Percentiles rank a stretch among this genome's conserved stretches.
Conservation (phyloP, 176 grass and related monocot genomes). For the Pontederia crassipes region DNA sequence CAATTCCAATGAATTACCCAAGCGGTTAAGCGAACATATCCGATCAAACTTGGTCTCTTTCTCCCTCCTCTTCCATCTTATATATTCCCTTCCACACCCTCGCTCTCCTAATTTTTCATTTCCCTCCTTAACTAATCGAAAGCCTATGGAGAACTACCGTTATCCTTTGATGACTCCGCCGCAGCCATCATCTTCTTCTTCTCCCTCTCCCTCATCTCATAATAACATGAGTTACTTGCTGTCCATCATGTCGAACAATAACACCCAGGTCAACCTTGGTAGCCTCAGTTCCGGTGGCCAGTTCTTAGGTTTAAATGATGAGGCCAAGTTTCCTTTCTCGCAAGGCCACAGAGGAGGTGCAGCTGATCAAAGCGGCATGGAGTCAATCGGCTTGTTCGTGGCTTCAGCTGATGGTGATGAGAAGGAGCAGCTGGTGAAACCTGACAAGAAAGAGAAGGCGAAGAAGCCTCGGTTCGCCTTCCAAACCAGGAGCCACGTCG, state of each 20-base stretch:
- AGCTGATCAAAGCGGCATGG: no score
- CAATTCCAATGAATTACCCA: no score
- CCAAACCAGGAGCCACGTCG: slow-evolving; percentile 8
- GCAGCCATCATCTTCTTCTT: background rate
- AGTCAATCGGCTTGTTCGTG: no score
- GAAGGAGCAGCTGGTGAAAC: background rate
- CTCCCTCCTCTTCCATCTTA: no score
- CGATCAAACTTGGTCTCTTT: no score
- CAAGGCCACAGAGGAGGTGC: background rate
- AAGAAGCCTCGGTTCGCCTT: slow-evolving; percentile 4
- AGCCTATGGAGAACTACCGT: no score
- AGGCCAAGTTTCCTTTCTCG: background rate
- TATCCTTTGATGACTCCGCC: background rate
- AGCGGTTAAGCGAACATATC: no score
- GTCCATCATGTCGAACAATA: background rate
- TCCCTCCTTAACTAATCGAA: no score
- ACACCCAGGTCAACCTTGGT: background rate
- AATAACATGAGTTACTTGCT: background rate
- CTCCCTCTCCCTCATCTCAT: background rate
- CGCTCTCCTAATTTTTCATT: no score
- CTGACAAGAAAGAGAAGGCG: background rate
- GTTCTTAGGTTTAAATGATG: background rate
- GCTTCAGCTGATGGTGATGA: no score
- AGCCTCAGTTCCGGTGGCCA: background rate
- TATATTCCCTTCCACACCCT: no score